A percentile compares a stretch with the other conserved stretches of the same genome.
Evolutionary conservation across 129 eudicot genomes (phyloP).

Genomic region (Daucus carota): DH1_v3.0 NC_030381.2:22831501-22832000

Average conservation of each 20-base stretch:
- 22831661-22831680: background rate
- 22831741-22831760: background rate
- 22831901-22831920: background rate
- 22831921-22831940: background rate
- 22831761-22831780: background rate
- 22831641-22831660: background rate
- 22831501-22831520: background rate
- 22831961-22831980: background rate
- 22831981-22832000: background rate
- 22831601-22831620: background rate
- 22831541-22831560: background rate
- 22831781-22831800: background rate
- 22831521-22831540: background rate
- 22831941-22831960: background rate
- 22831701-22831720: background rate
- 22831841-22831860: background rate
- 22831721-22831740: background rate
- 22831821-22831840: background rate
- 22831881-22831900: background rate
- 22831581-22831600: background rate
- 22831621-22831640: background rate
- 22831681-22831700: background rate
- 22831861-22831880: background rate
- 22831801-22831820: background rate
- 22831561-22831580: constrained; percentile 3